These are phyloP conservation scores for Penicillium sp. DNA, from an alignment of 2,329 filamentous ascomycete species.

Conservation along the genomic window DNA sequence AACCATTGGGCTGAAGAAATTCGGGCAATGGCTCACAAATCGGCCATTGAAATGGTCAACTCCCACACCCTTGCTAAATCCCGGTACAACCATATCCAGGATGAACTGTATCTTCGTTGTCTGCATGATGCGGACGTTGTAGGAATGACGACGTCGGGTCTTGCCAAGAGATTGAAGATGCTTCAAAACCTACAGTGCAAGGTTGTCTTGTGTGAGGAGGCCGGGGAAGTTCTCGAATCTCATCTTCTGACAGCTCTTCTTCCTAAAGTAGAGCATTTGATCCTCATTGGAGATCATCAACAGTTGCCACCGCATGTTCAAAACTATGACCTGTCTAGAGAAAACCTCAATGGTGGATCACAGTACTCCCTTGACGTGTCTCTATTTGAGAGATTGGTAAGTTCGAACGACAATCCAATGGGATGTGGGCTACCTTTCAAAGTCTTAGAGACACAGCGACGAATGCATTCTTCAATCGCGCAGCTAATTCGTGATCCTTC, in stretches of 20 bases:
- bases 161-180: constrained; percentile 12
- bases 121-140: constrained; percentile 11
- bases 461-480: constrained; percentile 11
- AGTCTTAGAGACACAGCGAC: constrained; percentile 5
- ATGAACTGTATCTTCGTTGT: constrained; percentile 6
- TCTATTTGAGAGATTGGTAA: constrained; percentile 14
- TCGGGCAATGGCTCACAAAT: neutral
- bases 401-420: neutral
- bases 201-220: constrained; percentile 64
- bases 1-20: neutral
- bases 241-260: constrained; percentile 49
- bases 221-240: constrained; percentile 66
- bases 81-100: neutral
- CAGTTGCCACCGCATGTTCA: constrained; percentile 37
- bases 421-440: neutral
- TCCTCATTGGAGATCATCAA: constrained; percentile 38
- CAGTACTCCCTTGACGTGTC: constrained; percentile 10
- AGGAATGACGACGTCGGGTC: constrained; percentile 12
- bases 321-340: constrained; percentile 11
- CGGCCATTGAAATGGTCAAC: neutral
- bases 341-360: neutral
- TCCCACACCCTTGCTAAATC: neutral
- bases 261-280: constrained; percentile 42
- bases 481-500: neutral
- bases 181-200: constrained; percentile 8